phyloP scores from a whole-genome alignment of 2,329 filamentous ascomycete species.

The Rasamsonia emersonii region DNA sequence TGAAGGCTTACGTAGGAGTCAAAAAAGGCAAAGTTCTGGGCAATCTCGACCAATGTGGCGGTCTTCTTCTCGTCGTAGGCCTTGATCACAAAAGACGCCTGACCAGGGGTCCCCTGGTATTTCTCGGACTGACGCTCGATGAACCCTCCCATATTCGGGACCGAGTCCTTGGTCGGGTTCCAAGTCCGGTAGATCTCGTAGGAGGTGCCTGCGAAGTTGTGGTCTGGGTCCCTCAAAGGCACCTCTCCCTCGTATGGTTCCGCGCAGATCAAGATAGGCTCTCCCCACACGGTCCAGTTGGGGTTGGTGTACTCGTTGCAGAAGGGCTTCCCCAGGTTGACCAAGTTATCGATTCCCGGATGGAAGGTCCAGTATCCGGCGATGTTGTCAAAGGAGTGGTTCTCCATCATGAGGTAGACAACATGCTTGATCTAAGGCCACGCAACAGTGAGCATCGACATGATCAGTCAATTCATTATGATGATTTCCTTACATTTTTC shows the following conservation, averaged over 20 bases:
- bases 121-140: constrained; percentile 31
- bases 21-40: constrained; percentile 30
- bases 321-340: constrained; percentile 16
- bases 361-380: constrained; percentile 32
- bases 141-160: constrained; percentile 31
- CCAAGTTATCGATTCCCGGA: constrained; percentile 28
- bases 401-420: constrained; percentile 31
- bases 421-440: constrained; percentile 26
- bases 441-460: background rate
- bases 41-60: constrained; percentile 24
- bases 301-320: constrained; percentile 33
- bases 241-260: constrained; percentile 28
- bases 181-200: constrained; percentile 33
- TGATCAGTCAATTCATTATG: background rate
- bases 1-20: constrained; percentile 24
- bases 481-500: constrained; percentile 1
- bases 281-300: constrained; percentile 29
- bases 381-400: constrained; percentile 34
- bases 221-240: constrained; percentile 27
- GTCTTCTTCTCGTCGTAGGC: constrained; percentile 29
- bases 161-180: constrained; percentile 25
- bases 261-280: constrained; percentile 28
- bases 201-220: constrained; percentile 22
- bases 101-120: constrained; percentile 26
- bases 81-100: constrained; percentile 30